Base-by-base conservation (phyloP, 2,329 filamentous ascomycete genomes). In the Didymella lethalis region DNA sequence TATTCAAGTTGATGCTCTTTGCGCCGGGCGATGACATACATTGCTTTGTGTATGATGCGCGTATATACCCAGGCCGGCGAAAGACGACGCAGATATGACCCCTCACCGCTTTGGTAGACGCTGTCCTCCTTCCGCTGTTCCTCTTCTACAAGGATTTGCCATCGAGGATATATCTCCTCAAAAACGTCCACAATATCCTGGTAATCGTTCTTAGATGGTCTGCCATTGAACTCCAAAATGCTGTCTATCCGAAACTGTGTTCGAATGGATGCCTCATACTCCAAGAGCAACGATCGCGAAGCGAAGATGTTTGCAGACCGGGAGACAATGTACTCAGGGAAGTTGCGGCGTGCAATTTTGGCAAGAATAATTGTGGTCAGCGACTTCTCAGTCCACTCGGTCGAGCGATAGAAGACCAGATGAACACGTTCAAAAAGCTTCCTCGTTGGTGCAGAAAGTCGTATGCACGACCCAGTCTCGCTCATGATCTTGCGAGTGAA, bases 331-430 rank as follows among this genome's bases (percentile, higher is more conserved):
- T 97, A 99, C 3, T 90, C 83, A 0, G 94, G 93, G 64, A 97
- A 99, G 73, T 93, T 95, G 34, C 92, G 85, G 43, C 88, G 86
- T 2, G 93, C 91, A 57, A 96, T 96, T 64, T 94, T 93, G 7
- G 95, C 92, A 5, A 99, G 84, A 44, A 99, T 97, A 53, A 98
- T 94, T 0, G 93, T 94, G 1, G 92, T 98, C 14, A 99, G 81
- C 1, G 94, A 97, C 75, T 97, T 98, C 69, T 98, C 94, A 0
- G 93, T 96, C 95, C 95, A 99, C 74, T 97, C 91, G 0, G 92
- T 96, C 10, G 93, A 97, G 58, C 94, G 86, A 76, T 98, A 98
- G 75, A 97, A 99, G 28, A 99, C 93, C 2, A 99, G 81, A 78
- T 98, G 95, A 0, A 98, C 93, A 26, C 95, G 87, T 75, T 97